phyloP scores from a whole-genome alignment of 495 filamentous ascomycete genomes.

The Trichoderma orchidacearum region DNA sequence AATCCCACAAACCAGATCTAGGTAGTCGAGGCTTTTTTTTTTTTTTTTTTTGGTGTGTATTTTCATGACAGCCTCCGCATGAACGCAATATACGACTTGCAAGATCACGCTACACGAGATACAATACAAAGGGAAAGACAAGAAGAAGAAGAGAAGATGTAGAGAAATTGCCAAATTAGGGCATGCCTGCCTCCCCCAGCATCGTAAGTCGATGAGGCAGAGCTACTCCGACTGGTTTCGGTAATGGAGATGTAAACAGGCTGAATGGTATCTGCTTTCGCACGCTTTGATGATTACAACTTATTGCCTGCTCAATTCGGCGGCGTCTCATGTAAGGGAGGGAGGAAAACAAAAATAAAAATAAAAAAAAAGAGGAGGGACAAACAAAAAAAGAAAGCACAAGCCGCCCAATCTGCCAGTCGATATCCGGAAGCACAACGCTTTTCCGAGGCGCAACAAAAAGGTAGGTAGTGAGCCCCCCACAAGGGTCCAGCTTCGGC shows the following conservation, averaged over 20 bases:
- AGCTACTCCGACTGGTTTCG: background rate
- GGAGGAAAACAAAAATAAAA: background rate
- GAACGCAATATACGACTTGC: background rate
- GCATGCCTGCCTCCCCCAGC: background rate
- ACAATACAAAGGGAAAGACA: constrained; percentile 1
- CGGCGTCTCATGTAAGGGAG: background rate
- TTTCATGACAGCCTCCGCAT: background rate
- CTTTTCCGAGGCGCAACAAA: too few relatives aligned
- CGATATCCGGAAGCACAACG: background rate
- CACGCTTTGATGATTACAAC: constrained; percentile 1
- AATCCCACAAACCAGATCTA: background rate
- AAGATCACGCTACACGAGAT: background rate
- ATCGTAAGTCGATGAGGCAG: background rate
- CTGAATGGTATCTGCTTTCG: background rate
- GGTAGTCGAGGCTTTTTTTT: background rate
- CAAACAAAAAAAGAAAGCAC: background rate
- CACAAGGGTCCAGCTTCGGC: too few relatives aligned
- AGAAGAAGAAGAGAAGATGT: background rate
- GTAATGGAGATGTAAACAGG: background rate
- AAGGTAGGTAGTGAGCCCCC: too few relatives aligned
- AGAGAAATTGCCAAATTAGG: background rate
- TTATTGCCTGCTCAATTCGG: background rate
- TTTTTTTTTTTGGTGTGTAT: background rate
- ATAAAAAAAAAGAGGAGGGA: background rate
- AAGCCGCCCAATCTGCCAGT: background rate